A percentile compares a stretch with the other conserved stretches of the same genome.
Conservation (phyloP, 306 rosid genomes). For the Corylus avellana region DNA sequence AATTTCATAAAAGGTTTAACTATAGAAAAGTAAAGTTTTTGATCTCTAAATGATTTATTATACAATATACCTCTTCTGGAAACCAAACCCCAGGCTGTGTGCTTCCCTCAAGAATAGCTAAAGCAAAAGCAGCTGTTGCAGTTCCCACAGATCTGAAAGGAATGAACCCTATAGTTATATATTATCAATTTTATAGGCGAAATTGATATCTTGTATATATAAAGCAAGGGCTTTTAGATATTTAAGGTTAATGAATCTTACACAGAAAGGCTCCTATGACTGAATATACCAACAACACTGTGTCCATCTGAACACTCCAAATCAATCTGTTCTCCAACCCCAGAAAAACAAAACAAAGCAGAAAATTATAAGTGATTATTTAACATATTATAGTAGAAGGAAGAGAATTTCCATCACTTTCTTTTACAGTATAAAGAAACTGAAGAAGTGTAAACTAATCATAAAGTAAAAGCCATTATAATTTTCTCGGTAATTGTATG, state of each 20-base stretch:
- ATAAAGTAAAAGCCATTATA: not conserved
- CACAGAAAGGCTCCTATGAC: constrained; percentile 76
- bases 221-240: not conserved
- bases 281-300: constrained; percentile 68
- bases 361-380: not conserved
- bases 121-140: constrained; percentile 80
- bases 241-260: constrained; percentile 34
- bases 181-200: not conserved
- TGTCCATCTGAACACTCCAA: constrained; percentile 84
- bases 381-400: not conserved
- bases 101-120: constrained; percentile 90
- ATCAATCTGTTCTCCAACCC: constrained; percentile 62
- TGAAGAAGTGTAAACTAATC: not conserved
- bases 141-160: constrained; percentile 72
- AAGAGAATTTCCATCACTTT: not conserved
- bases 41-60: not conserved
- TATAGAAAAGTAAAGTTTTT: constrained; percentile 10
- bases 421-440: not conserved
- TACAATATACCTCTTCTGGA: constrained; percentile 79
- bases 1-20: constrained; percentile 22
- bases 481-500: constrained; percentile 13
- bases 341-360: constrained; percentile 9
- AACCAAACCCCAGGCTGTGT: constrained; percentile 96
- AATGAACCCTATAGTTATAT: not conserved
- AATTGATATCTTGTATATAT: not conserved